Percentiles rank a stretch among this genome's conserved stretches.
These are phyloP conservation scores for Candida endomychidarum DNA, from an alignment of 805 yeast species.

Conservation along the genomic window DNA sequence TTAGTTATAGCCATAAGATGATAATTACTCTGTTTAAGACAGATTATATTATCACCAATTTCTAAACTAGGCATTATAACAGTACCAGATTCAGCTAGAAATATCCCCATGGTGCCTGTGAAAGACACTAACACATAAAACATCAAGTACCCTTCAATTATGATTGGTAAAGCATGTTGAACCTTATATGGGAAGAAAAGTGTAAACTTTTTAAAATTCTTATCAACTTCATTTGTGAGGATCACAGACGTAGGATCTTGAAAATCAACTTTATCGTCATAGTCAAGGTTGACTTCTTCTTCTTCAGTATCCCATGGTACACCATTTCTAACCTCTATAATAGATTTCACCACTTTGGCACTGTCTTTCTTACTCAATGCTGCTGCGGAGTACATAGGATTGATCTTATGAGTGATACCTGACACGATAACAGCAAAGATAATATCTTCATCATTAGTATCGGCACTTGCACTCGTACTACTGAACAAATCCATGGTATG, in stretches of 20 bases:
- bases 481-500: constrained; percentile 15
- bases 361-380: constrained; percentile 9
- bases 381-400: constrained; percentile 6
- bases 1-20: constrained; percentile 47
- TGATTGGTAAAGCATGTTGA: constrained; percentile 45
- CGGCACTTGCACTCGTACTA: constrained; percentile 19
- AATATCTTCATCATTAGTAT: constrained; percentile 37
- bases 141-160: constrained; percentile 29
- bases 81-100: constrained; percentile 46
- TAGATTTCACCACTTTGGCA: constrained; percentile 22
- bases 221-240: constrained; percentile 33
- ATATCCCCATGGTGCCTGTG: constrained; percentile 51
- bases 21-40: constrained; percentile 32
- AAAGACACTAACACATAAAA: constrained; percentile 60
- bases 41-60: constrained; percentile 48
- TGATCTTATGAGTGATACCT: constrained; percentile 27
- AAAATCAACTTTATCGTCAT: constrained; percentile 44
- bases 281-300: constrained; percentile 36
- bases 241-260: constrained; percentile 46
- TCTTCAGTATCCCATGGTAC: constrained; percentile 41
- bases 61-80: constrained; percentile 49
- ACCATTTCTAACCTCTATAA: constrained; percentile 43
- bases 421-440: constrained; percentile 37
- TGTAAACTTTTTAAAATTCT: constrained; percentile 31
- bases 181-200: constrained; percentile 48